A percentile compares a stretch with the other conserved stretches of the same genome.
Conservation (phyloP, 805 yeast species). For the Grigorovia jiainica region DNA sequence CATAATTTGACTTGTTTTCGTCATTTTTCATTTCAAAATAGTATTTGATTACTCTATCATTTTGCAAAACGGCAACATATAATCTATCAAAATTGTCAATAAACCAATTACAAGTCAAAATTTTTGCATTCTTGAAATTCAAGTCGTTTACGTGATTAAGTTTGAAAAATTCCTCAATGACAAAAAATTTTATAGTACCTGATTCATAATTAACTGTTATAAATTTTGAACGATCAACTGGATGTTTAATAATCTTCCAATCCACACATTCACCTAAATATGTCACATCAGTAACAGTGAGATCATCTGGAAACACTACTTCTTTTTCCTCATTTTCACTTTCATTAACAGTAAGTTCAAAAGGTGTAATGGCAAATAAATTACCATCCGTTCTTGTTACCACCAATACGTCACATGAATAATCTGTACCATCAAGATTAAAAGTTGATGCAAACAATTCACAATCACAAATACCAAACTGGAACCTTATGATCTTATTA, state of each 20-base stretch:
- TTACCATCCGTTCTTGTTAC: constrained; percentile 12
- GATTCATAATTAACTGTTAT: constrained; percentile 9
- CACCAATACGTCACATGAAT: too few relatives aligned
- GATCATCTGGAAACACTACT: background rate
- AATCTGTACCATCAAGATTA: too few relatives aligned
- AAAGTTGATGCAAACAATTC: too few relatives aligned
- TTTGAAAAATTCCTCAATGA: constrained; percentile 2
- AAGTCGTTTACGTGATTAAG: background rate
- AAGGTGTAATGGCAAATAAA: constrained; percentile 11
- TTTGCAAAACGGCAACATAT: background rate
- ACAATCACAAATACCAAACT: constrained; percentile 15
- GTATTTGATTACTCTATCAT: too few relatives aligned
- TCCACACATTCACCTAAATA: background rate
- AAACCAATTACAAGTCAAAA: background rate
- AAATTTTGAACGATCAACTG: constrained; percentile 9
- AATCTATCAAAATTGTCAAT: background rate
- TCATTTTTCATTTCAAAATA: too few relatives aligned
- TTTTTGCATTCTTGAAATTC: background rate
- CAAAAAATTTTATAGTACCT: constrained; percentile 18
- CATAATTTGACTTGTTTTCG: too few relatives aligned
- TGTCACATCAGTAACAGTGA: background rate
- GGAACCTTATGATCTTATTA: constrained; percentile 4
- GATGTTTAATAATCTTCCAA: constrained; percentile 14
- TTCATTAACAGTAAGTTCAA: background rate
- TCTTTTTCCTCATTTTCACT: background rate